These are phyloP conservation scores for Euphorbia corollata DNA, from an alignment of 441 rosid genomes.

Conservation along the genomic window DNA sequence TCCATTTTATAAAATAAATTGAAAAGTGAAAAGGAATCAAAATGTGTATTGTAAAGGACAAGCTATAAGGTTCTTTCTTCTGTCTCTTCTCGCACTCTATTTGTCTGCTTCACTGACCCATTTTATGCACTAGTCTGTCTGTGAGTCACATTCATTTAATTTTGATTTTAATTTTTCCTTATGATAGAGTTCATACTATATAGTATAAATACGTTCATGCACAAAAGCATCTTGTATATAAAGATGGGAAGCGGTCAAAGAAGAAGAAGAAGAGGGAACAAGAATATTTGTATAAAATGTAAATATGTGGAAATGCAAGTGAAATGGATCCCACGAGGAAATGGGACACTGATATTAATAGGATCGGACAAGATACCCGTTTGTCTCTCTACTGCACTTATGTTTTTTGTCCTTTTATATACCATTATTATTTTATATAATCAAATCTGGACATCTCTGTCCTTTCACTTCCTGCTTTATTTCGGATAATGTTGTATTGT, in stretches of 20 bases:
- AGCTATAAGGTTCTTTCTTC: constrained; percentile 44
- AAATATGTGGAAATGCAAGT: not conserved
- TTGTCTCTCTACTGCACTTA: constrained; percentile 18
- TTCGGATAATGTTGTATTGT: no score
- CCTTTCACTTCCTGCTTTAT: not conserved
- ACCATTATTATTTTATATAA: no score
- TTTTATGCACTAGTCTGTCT: no score
- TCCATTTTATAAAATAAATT: not conserved
- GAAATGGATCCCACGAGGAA: constrained; percentile 35
- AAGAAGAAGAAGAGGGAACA: no score
- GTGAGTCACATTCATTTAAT: no score
- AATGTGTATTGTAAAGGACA: constrained; percentile 32
- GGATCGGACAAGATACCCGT: constrained; percentile 32
- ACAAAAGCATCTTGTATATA: no score
- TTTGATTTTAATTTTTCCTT: no score
- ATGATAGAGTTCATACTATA: no score
- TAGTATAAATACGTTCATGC: no score
- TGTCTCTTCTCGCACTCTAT: constrained; percentile 44
- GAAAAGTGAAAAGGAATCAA: constrained; percentile 28
- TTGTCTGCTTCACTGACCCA: no score
- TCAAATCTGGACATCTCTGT: no score
- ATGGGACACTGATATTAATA: constrained; percentile 32
- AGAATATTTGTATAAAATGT: not conserved
- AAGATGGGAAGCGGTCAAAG: no score
- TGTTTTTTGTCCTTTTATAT: constrained; percentile 26